Evolutionary conservation across 345 rosid genomes (phyloP), one percentile per base, ranked within the genome.

Genomic region (Acer campestre): DNA sequence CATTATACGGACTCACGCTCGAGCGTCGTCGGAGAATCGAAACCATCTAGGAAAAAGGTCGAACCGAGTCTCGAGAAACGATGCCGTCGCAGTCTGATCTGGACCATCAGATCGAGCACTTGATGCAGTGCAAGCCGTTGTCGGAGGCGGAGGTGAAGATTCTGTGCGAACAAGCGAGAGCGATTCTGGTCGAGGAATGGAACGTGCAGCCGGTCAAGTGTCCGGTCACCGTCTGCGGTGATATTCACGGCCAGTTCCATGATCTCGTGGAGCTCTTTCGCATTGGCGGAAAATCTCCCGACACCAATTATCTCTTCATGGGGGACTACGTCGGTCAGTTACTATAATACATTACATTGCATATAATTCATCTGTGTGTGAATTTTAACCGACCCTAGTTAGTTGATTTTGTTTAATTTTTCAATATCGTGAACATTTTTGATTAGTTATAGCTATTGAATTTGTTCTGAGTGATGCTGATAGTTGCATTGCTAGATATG

Each of bases 41-140:
- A 73, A 44, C 12, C 55, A 31, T 20, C 53, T 25, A 16, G 20
- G 12, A 40, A 61, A 46, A 8, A 49, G 31, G 20, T 65, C 63
- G 67, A 44, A 25, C 23, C 56, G 16, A 49, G 68, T 73, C 61
- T 61, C 71, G 10, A 35, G 70, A 64, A 20, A 20, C 76, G 70
- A 82, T 81, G 77, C 81, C 75, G 82, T 79, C 85, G 83, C 89
- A 82, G 56, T 85, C 85, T 71, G 88, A 88, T 84, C 87, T 88
- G 71, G 89, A 86, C 83, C 88, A 82, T 61, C 89, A 88, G 87
- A 88, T 86, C 87, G 88, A 80, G 79, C 88, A 83, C 71, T 63
- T 88, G 75, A 86, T 88, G 91, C 87, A 88, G 83, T 88, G 89
- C 83, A 86, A 88, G 80, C 83, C 91, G 64, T 71, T 88, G 59